phyloP scores from a whole-genome alignment of 306 rosid genomes.

The Argentina anserina region DNA sequence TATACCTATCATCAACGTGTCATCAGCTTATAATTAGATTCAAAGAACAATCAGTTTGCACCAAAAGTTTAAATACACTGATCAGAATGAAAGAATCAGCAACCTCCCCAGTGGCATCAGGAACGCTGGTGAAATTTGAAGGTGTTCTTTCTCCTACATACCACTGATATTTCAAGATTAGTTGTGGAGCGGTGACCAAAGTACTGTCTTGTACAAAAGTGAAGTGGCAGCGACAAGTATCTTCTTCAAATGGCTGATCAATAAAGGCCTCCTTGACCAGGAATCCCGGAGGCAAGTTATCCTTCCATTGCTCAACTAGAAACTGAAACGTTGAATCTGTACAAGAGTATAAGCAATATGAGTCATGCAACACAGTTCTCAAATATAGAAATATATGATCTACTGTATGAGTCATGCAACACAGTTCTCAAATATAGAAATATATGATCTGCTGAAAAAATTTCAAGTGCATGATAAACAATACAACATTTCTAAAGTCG shows the following conservation, averaged over 20 bases:
- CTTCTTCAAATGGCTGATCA: slow-evolving; percentile 88
- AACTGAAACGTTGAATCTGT: slow-evolving; percentile 78
- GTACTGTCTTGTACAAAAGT: slow-evolving; percentile 55
- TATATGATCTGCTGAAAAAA: no score
- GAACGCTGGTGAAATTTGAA: slow-evolving; percentile 57
- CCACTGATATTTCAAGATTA: slow-evolving; percentile 83
- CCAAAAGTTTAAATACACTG: slow-evolving; percentile 15
- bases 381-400: neutral
- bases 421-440: neutral
- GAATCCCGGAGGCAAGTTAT: slow-evolving; percentile 63
- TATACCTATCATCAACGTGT: slow-evolving; percentile 48
- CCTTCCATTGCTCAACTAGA: slow-evolving; percentile 88
- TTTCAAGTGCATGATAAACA: neutral
- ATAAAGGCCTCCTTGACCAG: slow-evolving; percentile 68
- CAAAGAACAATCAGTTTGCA: slow-evolving; percentile 9
- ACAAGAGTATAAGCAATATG: slow-evolving; percentile 15
- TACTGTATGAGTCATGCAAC: neutral
- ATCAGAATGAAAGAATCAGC: slow-evolving; percentile 20
- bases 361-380: neutral
- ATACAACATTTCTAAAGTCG: neutral
- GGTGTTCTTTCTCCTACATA: slow-evolving; percentile 72
- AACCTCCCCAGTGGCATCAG: slow-evolving; percentile 82
- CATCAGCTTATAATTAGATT: slow-evolving; percentile 21
- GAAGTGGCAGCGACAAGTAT: slow-evolving; percentile 81
- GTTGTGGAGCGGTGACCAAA: slow-evolving; percentile 35